Evolutionary conservation across 2,329 filamentous ascomycete species (phyloP).

Genomic region (Xylariaceae sp.): DNA sequence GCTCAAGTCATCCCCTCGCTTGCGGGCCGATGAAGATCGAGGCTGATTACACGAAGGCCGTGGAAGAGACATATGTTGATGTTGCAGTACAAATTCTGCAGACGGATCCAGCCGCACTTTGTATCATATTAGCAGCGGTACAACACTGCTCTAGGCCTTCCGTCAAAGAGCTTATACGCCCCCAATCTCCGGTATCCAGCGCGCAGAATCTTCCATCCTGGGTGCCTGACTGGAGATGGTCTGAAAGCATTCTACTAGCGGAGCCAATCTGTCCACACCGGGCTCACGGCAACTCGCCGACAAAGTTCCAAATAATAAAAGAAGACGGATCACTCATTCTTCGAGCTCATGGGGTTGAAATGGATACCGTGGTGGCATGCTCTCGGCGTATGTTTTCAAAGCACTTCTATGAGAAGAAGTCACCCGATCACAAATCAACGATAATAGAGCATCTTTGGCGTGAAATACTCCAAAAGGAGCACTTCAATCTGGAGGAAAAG

Average conservation of each 20-base stretch:
- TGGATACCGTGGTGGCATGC: too few species aligned
- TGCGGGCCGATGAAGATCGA: neutral
- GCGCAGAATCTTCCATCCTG: neutral
- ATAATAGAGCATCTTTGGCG: too few species aligned
- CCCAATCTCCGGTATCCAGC: neutral
- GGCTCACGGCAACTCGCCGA: neutral
- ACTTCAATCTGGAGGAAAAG: neutral
- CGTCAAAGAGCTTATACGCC: neutral
- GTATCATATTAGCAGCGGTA: neutral
- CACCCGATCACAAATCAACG: too few species aligned
- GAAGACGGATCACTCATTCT: neutral
- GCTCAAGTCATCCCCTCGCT: neutral
- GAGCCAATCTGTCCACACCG: neutral
- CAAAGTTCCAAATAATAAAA: neutral
- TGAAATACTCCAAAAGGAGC: too few species aligned
- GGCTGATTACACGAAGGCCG: neutral
- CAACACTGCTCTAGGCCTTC: too few species aligned
- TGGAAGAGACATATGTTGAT: neutral
- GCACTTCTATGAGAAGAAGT: too few species aligned
- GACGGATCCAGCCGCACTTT: neutral
- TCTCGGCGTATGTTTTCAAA: too few species aligned
- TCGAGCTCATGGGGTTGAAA: neutral
- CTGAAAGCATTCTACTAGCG: neutral
- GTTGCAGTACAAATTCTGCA: neutral
- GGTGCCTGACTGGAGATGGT: slow-evolving; percentile 1